Evolutionary conservation across 768 basidiomycete genomes (phyloP).

Genomic region (Leccinum pellstonianum): DNA sequence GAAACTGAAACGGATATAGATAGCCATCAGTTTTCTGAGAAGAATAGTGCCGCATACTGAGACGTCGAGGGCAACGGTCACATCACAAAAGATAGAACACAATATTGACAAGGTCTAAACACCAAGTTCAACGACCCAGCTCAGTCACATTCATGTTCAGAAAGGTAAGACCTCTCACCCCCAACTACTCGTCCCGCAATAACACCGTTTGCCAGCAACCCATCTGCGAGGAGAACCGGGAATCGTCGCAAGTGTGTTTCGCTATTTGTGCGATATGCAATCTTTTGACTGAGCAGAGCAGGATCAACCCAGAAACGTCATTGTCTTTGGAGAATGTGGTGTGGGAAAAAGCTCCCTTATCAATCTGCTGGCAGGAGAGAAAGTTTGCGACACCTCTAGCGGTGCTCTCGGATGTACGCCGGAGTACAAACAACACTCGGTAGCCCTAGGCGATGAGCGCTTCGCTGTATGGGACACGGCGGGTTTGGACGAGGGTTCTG

Average conservation of each 20-base stretch:
- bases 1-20: constrained; percentile 18
- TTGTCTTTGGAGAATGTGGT: constrained; percentile 45
- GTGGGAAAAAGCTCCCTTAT: constrained; percentile 46
- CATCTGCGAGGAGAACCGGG: constrained; percentile 1
- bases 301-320: constrained; percentile 31
- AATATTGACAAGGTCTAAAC: constrained; percentile 7
- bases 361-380: constrained; percentile 37
- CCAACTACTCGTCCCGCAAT: constrained; percentile 3
- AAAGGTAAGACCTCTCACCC: constrained; percentile 15
- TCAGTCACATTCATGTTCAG: neutral
- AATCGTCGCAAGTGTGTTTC: constrained; percentile 12
- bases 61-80: neutral
- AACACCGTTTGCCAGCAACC: constrained; percentile 14
- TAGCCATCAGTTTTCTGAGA: neutral
- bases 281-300: constrained; percentile 6
- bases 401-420: constrained; percentile 38
- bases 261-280: neutral
- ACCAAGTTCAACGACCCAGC: neutral
- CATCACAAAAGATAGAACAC: constrained; percentile 4
- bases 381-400: constrained; percentile 31
- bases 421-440: constrained; percentile 21
- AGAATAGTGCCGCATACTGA: constrained; percentile 5
- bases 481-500: constrained; percentile 31
- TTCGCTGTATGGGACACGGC: constrained; percentile 36
- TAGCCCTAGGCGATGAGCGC: constrained; percentile 17